Conservation (phyloP, 2,329 filamentous ascomycete genomes). For the Neodidymelliopsis sp. region DNA sequence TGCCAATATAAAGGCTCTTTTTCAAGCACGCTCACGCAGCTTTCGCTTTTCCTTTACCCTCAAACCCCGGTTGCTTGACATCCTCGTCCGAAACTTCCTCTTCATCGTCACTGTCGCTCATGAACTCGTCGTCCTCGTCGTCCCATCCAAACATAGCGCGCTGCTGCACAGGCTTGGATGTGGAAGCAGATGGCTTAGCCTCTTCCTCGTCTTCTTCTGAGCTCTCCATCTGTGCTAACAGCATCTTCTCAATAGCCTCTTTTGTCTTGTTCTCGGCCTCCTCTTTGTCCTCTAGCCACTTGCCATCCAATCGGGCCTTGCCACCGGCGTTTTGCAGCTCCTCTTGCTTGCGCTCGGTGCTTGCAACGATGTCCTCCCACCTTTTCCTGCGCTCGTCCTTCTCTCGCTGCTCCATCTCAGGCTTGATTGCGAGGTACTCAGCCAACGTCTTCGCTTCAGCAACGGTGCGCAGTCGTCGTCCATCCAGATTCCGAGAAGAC, state of each 20-base stretch:
- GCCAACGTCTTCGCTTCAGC: slow-evolving; percentile 95
- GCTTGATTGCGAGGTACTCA: slow-evolving; percentile 93
- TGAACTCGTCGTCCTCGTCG: slow-evolving; percentile 67
- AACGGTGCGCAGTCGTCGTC: slow-evolving; percentile 86
- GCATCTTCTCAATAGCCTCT: slow-evolving; percentile 70
- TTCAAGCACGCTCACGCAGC: slow-evolving; percentile 23
- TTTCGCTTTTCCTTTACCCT: slow-evolving; percentile 56
- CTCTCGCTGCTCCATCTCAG: slow-evolving; percentile 95
- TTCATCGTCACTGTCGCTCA: slow-evolving; percentile 57
- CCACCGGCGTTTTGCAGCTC: slow-evolving; percentile 80
- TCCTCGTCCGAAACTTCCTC: slow-evolving; percentile 50
- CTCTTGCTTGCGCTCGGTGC: slow-evolving; percentile 81
- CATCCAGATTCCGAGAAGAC: slow-evolving; percentile 92
- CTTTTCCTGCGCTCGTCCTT: slow-evolving; percentile 83
- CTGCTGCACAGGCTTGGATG: slow-evolving; percentile 45
- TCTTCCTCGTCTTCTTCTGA: slow-evolving; percentile 42
- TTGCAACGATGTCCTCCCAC: slow-evolving; percentile 88
- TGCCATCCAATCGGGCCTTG: slow-evolving; percentile 73
- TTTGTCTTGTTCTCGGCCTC: slow-evolving; percentile 84
- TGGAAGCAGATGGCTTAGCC: slow-evolving; percentile 31
- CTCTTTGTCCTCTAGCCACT: slow-evolving; percentile 96
- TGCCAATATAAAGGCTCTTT: too few species aligned
- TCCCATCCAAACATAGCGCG: slow-evolving; percentile 77
- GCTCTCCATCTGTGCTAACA: slow-evolving; percentile 55
- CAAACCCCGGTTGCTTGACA: slow-evolving; percentile 30